Base-by-base conservation (phyloP, 176 grass and related monocot species). In the Oryza rufipogon region DNA sequence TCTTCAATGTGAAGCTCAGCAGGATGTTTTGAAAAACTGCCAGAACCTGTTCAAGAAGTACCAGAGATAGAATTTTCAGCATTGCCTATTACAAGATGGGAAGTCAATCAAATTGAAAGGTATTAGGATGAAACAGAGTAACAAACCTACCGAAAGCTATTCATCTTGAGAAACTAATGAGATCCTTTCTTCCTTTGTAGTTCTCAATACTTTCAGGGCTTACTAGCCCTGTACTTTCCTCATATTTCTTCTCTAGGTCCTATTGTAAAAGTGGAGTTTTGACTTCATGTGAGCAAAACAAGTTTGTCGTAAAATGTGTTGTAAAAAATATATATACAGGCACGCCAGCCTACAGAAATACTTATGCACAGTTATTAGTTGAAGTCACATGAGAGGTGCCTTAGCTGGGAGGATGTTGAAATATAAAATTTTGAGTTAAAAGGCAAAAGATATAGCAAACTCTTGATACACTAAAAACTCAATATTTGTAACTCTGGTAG, bases 171-270 rank as follows among this genome's bases (percentile, higher is more conserved):
- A 92, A 87, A 64, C 85, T 80, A 88, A 80, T 72, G 63, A 66
- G 70, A 47, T 87, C 80, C 48, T 93, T 93, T 87, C 66, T 78
- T 68, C 39, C 84, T 82, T 70, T 78, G 46, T 71, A 83, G 47
- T 88, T 98, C 32, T 92, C 89, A 76, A 93, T 74, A 81, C 45
- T 90, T 93, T 98, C 96, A 49, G 96, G 96, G 22, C 93, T 92
- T 23, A 32, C 36, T 16, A 89, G 78, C 51, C 93, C 87, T 42
- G 96, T 95, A 82, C 17, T 90, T 81, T 85, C 88, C 80, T 90
- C 89, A 6, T 93, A 98, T 82, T 92, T 95, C 66, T 93, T 87
- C 86, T 98, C 96, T 67, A 98, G 46, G 28, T 79, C 71, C 96
- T 98, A 66, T 86, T 58, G 38, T 49, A 81, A 77, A 70, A 79